These are phyloP conservation scores for Penicillium brasilianum DNA, from an alignment of 2,329 filamentous ascomycete species.

Conservation along the genomic window DNA sequence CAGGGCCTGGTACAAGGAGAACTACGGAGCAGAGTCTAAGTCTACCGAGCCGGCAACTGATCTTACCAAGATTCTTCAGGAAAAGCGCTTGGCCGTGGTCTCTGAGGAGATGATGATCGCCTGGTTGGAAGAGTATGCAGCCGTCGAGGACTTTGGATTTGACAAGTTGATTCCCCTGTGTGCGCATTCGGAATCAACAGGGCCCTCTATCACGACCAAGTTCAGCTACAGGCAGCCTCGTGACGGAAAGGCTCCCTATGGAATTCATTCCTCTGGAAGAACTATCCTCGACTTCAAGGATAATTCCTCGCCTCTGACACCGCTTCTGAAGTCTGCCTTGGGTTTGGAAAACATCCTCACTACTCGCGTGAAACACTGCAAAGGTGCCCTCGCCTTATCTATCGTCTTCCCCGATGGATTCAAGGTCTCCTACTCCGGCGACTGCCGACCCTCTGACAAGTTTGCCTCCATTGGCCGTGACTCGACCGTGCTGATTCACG, in stretches of 20 bases:
- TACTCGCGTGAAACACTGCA: conserved; percentile 76
- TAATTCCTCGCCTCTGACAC: conserved; percentile 34
- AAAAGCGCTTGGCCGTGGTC: conserved; percentile 65
- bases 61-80: conserved; percentile 44
- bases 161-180: conserved; percentile 59
- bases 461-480: conserved; percentile 75
- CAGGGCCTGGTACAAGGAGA: conserved; percentile 73
- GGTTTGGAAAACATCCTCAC: conserved; percentile 71
- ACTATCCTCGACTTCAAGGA: conserved; percentile 37
- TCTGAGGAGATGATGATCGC: conserved; percentile 73
- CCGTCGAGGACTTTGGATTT: conserved; percentile 77
- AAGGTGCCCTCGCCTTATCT: conserved; percentile 74
- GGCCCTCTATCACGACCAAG: conserved; percentile 28
- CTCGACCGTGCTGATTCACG: conserved; percentile 86
- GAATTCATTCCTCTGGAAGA: conserved; percentile 23
- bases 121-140: conserved; percentile 79
- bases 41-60: conserved; percentile 47
- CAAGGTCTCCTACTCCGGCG: conserved; percentile 90
- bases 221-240: conserved; percentile 40
- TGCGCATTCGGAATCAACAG: conserved; percentile 38
- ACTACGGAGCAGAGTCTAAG: conserved; percentile 47
- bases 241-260: conserved; percentile 34
- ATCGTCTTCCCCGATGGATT: conserved; percentile 80
- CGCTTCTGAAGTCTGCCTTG: conserved; percentile 56
- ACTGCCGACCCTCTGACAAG: conserved; percentile 76